phyloP scores from a whole-genome alignment of 306 rosid species.

The Prunus mume region DNA sequence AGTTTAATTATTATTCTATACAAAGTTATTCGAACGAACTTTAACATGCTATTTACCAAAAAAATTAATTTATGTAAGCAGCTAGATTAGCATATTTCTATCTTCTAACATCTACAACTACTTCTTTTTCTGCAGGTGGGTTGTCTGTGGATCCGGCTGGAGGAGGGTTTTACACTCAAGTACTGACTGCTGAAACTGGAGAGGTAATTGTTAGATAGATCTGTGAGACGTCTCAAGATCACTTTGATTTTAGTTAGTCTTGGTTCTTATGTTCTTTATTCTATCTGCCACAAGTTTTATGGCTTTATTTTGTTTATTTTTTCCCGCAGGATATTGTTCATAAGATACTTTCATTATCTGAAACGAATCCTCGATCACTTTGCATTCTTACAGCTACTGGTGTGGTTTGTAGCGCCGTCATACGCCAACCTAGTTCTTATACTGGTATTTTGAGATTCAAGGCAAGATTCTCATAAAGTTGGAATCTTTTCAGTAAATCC shows the following conservation, averaged over 20 bases:
- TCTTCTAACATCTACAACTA: not conserved
- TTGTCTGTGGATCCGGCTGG: slow-evolving; percentile 42
- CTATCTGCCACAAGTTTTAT: not conserved
- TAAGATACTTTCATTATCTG: slow-evolving; percentile 21
- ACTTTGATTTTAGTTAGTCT: not conserved
- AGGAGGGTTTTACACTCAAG: slow-evolving; percentile 43
- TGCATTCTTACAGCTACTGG: slow-evolving; percentile 58
- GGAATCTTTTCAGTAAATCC: not conserved
- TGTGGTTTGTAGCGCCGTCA: slow-evolving; percentile 23
- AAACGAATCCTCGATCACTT: slow-evolving; percentile 11
- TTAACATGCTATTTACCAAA: not conserved
- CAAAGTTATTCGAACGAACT: not conserved
- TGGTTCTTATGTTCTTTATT: not conserved
- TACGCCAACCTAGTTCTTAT: slow-evolving; percentile 23
- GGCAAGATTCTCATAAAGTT: slow-evolving; percentile 26
- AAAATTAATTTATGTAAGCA: not conserved
- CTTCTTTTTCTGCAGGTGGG: slow-evolving; percentile 34
- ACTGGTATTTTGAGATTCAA: slow-evolving; percentile 31
- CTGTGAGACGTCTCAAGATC: not conserved
- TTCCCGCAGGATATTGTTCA: slow-evolving; percentile 40
- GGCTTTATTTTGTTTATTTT: not conserved
- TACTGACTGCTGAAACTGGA: slow-evolving; percentile 32
- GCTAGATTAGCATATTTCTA: not conserved
- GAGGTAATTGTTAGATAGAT: slow-evolving; percentile 36
- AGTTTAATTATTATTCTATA: not conserved